phyloP scores from a whole-genome alignment of 2,329 filamentous ascomycete species.

The Diplodia seriata region DNA sequence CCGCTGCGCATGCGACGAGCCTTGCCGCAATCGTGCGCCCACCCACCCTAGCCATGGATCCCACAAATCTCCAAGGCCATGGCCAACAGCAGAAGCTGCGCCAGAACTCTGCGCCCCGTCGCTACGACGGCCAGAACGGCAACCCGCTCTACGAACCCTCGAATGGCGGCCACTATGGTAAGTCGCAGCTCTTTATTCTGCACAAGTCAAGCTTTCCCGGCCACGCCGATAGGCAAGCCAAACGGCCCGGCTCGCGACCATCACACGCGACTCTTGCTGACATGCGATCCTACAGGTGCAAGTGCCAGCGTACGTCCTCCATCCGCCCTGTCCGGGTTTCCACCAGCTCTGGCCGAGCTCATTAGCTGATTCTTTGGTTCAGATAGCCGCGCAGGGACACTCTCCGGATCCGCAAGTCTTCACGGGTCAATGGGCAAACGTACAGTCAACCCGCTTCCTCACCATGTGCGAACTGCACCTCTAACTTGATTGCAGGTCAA shows the following conservation, averaged over 20 bases:
- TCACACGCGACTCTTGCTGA: constrained; percentile 21
- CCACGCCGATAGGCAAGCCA: constrained; percentile 21
- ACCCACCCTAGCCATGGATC: constrained; percentile 47
- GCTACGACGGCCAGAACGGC: constrained; percentile 59
- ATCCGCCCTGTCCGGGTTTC: constrained; percentile 31
- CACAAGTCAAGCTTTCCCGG: constrained; percentile 31
- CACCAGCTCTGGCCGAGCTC: constrained; percentile 30
- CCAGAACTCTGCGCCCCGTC: constrained; percentile 47
- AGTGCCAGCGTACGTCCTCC: constrained; percentile 67
- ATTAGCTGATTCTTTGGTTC: constrained; percentile 48
- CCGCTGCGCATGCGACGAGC: constrained; percentile 36
- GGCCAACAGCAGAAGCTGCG: constrained; percentile 48
- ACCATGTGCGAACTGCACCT: constrained; percentile 1
- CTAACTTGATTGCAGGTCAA: constrained; percentile 71
- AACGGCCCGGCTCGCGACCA: constrained; percentile 14
- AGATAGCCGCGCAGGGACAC: constrained; percentile 87
- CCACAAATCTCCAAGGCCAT: constrained; percentile 46
- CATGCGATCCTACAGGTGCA: constrained; percentile 60
- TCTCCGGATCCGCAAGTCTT: constrained; percentile 90
- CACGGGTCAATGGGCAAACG: constrained; percentile 94
- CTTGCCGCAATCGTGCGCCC: constrained; percentile 37
- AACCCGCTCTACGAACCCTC: constrained; percentile 55
- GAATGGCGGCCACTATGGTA: constrained; percentile 60
- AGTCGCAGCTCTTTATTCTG: constrained; percentile 35
- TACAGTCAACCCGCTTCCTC: constrained; percentile 48